Base-by-base conservation (phyloP, 202 grass and related monocot species). In the Musa balbisiana region DNA sequence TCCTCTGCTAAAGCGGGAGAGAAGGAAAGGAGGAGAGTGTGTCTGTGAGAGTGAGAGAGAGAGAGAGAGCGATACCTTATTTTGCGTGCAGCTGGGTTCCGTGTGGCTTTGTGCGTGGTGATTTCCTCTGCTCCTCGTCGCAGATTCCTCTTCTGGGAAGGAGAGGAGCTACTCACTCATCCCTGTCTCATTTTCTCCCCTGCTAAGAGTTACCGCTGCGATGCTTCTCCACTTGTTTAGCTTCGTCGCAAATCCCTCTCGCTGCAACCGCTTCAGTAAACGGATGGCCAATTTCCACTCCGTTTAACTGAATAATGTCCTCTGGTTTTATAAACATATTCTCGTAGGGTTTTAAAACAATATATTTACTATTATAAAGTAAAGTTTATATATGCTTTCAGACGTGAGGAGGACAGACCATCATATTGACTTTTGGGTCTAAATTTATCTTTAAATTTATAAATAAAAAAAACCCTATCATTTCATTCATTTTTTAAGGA, bases 71-170 rank as follows among this genome's bases (percentile, higher is more conserved):
- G 26, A 26, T 11, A 26, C 26, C 10, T 65, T 65, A 12, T 26
- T 26, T 65, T 65, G 63, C 21, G 63, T 65, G 63, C 63, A 65
- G 63, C 63, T 65, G 63, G 22, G 63, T 65, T 65, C 63, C 63
- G 63, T 65, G 63, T 26, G 63, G 23, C 23, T 60, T 16, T 60
- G 56, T n/a, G 56, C 56, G 56, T 60, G 33, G 56, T 65, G 63
- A 65, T 65, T 65, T 65, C 63, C 12, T 23, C 63, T 12, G 10
- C 23, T 65, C 21, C 62, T 12, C 11, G 13, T 12, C 2, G 22
- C 63, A 26, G 63, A 65, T 27, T 65, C 63, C 10, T 14, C 23
- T 26, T 26, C 23, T 1, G 23, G 63, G n/a, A 14, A 60, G 19
- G 56, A 20, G 17, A 60, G 56, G 19, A 60, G 56, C 56, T 21